Evolutionary conservation across 2,329 filamentous ascomycete genomes (phyloP).

Genomic region (Hymenoscyphus occultus): DNA sequence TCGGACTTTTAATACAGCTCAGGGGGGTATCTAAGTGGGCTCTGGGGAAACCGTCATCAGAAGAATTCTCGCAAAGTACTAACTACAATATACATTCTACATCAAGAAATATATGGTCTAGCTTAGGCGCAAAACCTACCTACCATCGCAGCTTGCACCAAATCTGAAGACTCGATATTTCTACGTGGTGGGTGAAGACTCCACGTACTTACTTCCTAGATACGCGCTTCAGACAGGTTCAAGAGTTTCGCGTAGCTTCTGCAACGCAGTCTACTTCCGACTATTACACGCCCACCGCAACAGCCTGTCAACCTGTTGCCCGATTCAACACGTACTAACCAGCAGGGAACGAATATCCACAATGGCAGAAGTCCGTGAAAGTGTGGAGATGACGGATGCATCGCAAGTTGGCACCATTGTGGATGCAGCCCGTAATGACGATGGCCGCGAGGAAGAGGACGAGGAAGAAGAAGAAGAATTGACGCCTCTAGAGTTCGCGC

Average conservation of each 20-base stretch:
- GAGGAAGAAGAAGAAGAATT: slow-evolving; percentile 16
- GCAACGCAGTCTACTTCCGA: not conserved
- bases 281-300: not conserved
- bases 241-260: not conserved
- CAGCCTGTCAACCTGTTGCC: not conserved
- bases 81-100: too few relatives aligned
- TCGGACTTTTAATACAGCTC: too few relatives aligned
- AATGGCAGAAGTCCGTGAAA: not conserved
- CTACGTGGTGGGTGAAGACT: too few relatives aligned
- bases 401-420: not conserved
- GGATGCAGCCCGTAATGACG: not conserved
- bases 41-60: too few relatives aligned
- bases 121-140: too few relatives aligned
- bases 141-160: too few relatives aligned
- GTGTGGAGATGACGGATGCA: not conserved
- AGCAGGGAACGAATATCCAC: not conserved
- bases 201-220: too few relatives aligned
- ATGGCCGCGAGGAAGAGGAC: not conserved
- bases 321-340: not conserved
- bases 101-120: too few relatives aligned
- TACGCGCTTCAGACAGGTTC: too few relatives aligned
- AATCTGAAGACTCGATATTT: too few relatives aligned
- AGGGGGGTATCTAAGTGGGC: too few relatives aligned
- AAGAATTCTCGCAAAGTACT: too few relatives aligned
- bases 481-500: slow-evolving; percentile 33